Conservation (phyloP, 2,329 filamentous ascomycete genomes). For the Lachnellula occidentalis region DNA sequence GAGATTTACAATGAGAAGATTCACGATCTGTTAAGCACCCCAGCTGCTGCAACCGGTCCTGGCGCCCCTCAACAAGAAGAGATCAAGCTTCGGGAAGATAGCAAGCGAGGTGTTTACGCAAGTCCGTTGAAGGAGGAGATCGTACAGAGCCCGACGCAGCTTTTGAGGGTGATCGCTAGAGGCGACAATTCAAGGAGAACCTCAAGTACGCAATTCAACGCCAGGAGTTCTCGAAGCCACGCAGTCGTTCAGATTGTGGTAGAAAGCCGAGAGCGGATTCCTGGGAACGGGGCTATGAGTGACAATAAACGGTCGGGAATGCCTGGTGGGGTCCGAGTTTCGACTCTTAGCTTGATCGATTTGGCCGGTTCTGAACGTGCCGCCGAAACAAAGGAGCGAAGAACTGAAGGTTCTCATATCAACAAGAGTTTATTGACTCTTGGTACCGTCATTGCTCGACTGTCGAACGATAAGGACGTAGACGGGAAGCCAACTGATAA, state of each 20-base stretch:
- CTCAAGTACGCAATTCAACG: constrained; percentile 94
- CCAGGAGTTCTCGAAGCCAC: constrained; percentile 93
- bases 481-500: constrained; percentile 67
- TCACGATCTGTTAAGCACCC: constrained; percentile 81
- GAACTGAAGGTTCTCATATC: constrained; percentile 94
- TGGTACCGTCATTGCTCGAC: constrained; percentile 86
- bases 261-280: constrained; percentile 83
- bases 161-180: constrained; percentile 88
- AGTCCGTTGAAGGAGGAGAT: constrained; percentile 97
- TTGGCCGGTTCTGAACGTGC: constrained; percentile 93
- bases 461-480: constrained; percentile 88
- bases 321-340: constrained; percentile 90
- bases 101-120: constrained; percentile 93
- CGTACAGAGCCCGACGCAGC: constrained; percentile 92
- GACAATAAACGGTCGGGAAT: constrained; percentile 65
- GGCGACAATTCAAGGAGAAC: constrained; percentile 88
- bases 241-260: constrained; percentile 98
- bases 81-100: constrained; percentile 94
- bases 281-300: constrained; percentile 40
- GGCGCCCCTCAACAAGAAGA: constrained; percentile 67
- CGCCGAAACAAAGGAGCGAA: constrained; percentile 88
- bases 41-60: constrained; percentile 50
- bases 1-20: constrained; percentile 99
- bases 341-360: constrained; percentile 92
- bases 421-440: constrained; percentile 96